phyloP scores from a whole-genome alignment of 768 basidiomycete species.

The Pulveroboletus sp. region DNA sequence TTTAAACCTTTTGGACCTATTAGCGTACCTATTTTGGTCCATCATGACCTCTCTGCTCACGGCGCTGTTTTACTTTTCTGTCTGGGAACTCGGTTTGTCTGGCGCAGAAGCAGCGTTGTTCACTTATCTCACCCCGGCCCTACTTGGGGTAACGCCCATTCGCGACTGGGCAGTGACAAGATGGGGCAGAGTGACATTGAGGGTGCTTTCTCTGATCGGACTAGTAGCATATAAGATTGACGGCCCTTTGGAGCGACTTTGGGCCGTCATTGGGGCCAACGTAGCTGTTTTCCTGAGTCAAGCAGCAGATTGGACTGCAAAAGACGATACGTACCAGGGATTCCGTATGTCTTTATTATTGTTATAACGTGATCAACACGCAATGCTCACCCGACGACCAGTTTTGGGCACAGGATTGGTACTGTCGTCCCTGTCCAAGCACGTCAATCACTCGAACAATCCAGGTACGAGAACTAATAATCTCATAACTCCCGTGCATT shows the following conservation, averaged over 20 bases:
- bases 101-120: slow-evolving; percentile 78
- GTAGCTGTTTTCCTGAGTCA: slow-evolving; percentile 45
- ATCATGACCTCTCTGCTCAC: slow-evolving; percentile 74
- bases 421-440: slow-evolving; percentile 65
- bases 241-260: slow-evolving; percentile 50
- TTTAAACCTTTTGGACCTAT: neutral
- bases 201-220: slow-evolving; percentile 47
- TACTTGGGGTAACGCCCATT: slow-evolving; percentile 48
- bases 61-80: slow-evolving; percentile 86
- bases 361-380: neutral
- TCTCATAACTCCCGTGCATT: neutral
- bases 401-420: slow-evolving; percentile 66
- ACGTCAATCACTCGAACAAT: slow-evolving; percentile 75
- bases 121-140: slow-evolving; percentile 60
- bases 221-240: slow-evolving; percentile 49
- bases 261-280: slow-evolving; percentile 53
- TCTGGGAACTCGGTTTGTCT: slow-evolving; percentile 84
- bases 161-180: slow-evolving; percentile 43
- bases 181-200: slow-evolving; percentile 46
- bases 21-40: slow-evolving; percentile 81
- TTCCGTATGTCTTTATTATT: slow-evolving; percentile 36
- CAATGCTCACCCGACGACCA: slow-evolving; percentile 23
- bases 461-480: slow-evolving; percentile 42
- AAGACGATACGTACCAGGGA: slow-evolving; percentile 42
- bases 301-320: slow-evolving; percentile 49